Conservation (phyloP, 2,329 filamentous ascomycete species). For the Chaetomiaceae sp. region DNA sequence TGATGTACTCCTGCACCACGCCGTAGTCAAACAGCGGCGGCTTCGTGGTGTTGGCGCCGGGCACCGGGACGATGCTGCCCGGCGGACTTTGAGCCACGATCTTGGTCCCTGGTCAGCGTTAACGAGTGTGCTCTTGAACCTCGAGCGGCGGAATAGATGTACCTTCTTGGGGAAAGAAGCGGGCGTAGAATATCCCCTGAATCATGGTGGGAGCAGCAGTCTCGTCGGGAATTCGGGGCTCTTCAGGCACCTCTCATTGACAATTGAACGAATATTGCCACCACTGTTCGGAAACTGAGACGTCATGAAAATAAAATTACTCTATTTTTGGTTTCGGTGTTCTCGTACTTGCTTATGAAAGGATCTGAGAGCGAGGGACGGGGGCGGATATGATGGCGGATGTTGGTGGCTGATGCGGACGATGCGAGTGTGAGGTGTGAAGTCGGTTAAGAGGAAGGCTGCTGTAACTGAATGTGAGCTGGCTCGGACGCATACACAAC, state of each 20-base stretch:
- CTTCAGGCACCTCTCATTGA: not conserved
- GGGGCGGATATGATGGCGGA: no score
- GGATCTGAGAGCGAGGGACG: no score
- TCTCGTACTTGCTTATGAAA: no score
- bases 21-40: constrained; percentile 77
- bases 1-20: constrained; percentile 84
- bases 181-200: constrained; percentile 65
- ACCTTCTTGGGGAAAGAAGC: constrained; percentile 64
- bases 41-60: constrained; percentile 37
- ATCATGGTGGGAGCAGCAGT: constrained; percentile 47
- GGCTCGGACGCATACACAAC: not conserved
- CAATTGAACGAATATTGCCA: no score
- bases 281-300: no score
- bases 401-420: no score
- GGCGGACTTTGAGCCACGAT: constrained; percentile 59
- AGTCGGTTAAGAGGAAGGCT: no score
- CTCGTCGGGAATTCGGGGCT: not conserved
- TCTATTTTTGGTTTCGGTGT: no score
- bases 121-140: not conserved
- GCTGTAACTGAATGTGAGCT: no score
- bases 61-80: constrained; percentile 52
- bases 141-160: constrained; percentile 5
- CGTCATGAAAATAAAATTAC: no score
- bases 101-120: constrained; percentile 48
- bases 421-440: no score